phyloP scores from a whole-genome alignment of 1,139 yeast species.

The Zygosaccharomyces pseudobailii region DNA sequence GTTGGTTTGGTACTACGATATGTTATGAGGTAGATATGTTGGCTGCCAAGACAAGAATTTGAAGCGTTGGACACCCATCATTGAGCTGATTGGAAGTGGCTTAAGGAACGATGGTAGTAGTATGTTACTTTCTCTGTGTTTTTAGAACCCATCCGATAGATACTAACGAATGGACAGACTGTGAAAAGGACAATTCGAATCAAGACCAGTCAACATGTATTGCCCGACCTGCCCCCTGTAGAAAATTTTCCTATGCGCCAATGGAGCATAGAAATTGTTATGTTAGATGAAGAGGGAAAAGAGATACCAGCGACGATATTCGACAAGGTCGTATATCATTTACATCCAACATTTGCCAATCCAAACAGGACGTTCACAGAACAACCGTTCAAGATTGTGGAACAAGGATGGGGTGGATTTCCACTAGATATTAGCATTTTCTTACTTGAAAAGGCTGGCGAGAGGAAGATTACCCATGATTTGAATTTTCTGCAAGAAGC shows the following conservation, averaged over 20 bases:
- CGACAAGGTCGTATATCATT: slow-evolving; percentile 86
- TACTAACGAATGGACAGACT: slow-evolving; percentile 32
- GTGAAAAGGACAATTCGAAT: slow-evolving; percentile 86
- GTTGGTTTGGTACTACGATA: too few relatives aligned
- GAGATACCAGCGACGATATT: slow-evolving; percentile 84
- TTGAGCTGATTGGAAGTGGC: not conserved
- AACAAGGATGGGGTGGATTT: slow-evolving; percentile 98
- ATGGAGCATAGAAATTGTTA: slow-evolving; percentile 76
- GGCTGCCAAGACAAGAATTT: not conserved
- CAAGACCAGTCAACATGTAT: slow-evolving; percentile 79
- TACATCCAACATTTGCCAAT: slow-evolving; percentile 92
- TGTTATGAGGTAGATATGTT: too few relatives aligned
- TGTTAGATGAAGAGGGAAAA: slow-evolving; percentile 75
- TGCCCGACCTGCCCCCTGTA: slow-evolving; percentile 81
- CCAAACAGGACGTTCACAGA: slow-evolving; percentile 78
- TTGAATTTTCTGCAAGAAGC: slow-evolving; percentile 76
- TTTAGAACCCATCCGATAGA: not conserved
- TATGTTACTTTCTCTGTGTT: slow-evolving; percentile 12
- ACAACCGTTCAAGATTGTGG: slow-evolving; percentile 86
- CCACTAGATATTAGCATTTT: slow-evolving; percentile 79
- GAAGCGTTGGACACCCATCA: not conserved
- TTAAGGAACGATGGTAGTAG: slow-evolving; percentile 20
- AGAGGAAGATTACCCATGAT: slow-evolving; percentile 80
- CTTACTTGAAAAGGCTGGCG: slow-evolving; percentile 82
- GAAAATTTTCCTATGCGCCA: slow-evolving; percentile 93